Evolutionary conservation across 163 green algal genomes (phyloP), one percentile per base, ranked within the genome.

Genomic region (Volvox carteri): DNA sequence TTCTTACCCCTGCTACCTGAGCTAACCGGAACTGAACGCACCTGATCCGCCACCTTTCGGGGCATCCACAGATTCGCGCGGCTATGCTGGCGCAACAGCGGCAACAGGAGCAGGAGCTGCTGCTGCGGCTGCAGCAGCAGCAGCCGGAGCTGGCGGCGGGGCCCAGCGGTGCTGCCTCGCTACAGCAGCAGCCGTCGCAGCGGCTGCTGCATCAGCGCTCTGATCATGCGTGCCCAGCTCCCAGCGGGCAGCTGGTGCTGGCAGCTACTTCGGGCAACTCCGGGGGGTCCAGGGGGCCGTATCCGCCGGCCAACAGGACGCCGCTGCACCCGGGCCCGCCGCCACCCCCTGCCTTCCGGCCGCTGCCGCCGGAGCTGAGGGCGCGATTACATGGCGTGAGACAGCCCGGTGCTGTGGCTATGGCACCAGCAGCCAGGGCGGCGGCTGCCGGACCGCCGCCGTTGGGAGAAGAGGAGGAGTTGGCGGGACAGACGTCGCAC

Each of bases 321-420:
- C n/a, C n/a, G 52, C 77, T 68, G 33, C 50, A 67, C 50, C 30
- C 50, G 37, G 50, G 50, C 2, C 39, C 42, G n/a, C 62, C 33
- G 79, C n/a, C 60, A 23, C 62, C 79, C 23, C 79, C 62, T 23
- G 23, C 62, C 56, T 78, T 78, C 44, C 42, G 60, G 21, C 42
- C 79, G 79, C 79, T 86, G 42, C 79, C 79, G 62, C 79, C 79
- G 44, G 62, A 86, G 39, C 79, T 86, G 33, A 16, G 25, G 42
- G 60, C 79, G 3, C 30, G 79, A 1, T 18, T 86, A n/a, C 42
- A 48, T 19, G 60, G 79, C 4, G 23, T 48, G 39, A 54, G 37
- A 39, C 39, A 54, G 11, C 37, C 37, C 30, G 70, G 39, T 21
- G 70, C 70, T 9, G 37, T 12, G 25, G 52, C 77, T 2, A 60